phyloP scores from a whole-genome alignment of 2,329 filamentous ascomycete species.

The Colletotrichum navitas region DNA sequence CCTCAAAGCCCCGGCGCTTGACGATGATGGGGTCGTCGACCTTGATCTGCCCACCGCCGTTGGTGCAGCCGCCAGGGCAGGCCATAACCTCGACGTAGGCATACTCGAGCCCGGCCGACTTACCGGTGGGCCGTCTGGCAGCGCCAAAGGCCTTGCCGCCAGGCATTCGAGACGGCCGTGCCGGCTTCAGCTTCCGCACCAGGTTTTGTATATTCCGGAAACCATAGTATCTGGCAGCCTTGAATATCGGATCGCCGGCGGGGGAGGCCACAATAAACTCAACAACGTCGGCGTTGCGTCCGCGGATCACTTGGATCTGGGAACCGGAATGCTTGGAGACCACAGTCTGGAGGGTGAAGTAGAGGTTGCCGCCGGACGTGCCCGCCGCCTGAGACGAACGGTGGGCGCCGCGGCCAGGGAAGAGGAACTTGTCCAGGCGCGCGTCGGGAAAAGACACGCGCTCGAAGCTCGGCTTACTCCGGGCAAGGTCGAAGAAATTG shows the following conservation, averaged over 20 bases:
- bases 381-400: conserved; percentile 71
- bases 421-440: conserved; percentile 79
- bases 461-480: conserved; percentile 63
- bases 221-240: conserved; percentile 92
- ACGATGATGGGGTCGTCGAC: conserved; percentile 79
- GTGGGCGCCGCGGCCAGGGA: conserved; percentile 63
- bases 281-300: conserved; percentile 90
- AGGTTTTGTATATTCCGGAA: conserved; percentile 99
- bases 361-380: conserved; percentile 88
- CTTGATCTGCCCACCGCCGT: conserved; percentile 96
- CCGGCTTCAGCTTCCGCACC: conserved; percentile 89
- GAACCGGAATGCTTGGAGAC: conserved; percentile 79
- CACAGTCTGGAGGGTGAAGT: conserved; percentile 84
- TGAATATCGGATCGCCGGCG: conserved; percentile 73
- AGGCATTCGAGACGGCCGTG: conserved; percentile 81
- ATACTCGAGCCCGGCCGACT: conserved; percentile 72
- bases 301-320: conserved; percentile 76
- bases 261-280: conserved; percentile 80
- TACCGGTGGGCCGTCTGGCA: conserved; percentile 65
- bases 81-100: conserved; percentile 99
- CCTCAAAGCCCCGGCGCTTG: conserved; percentile 60
- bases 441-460: conserved; percentile 78
- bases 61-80: conserved; percentile 98
- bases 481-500: conserved; percentile 78
- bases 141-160: conserved; percentile 75